Base-by-base conservation (phyloP, 2,329 filamentous ascomycete genomes). In the Penicillium olsonii region DNA sequence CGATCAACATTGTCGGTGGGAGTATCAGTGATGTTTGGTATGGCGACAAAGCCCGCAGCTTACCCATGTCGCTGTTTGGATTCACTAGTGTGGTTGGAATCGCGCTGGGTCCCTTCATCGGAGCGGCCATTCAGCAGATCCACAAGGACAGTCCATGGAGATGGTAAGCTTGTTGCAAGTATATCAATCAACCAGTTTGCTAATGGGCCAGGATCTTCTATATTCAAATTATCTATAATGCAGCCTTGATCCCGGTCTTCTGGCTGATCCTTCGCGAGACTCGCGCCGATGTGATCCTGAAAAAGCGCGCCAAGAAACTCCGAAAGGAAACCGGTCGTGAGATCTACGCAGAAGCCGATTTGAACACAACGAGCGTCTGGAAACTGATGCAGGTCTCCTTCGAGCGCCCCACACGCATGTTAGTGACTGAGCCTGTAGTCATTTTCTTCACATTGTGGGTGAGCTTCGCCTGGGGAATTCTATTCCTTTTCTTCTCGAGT, bases 391-490 rank as follows among this genome's bases (percentile, higher is more conserved):
- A 70, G 37, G 53, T 73, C 5, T 74, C 72, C 0, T 68, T 76
- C 31, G 67, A 70, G 57, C 68, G 70, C 1, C 71, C 72, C 0
- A 70, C 61, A 0, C 55, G 60, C 11, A 68, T 77, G 69, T 64
- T 73, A 1, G 40, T 72, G 17, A 74, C 72, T 3, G 71, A 75
- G 24, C 73, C 72, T 0, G 69, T 77, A 1, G 68, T 75, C 5
- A 69, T 56, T 2, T 74, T 69, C 44, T 73, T 77, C 59, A 75
- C 72, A 0, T 57, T 75, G 0, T 76, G 72, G 73, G 70, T 74
- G 37, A 67, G 63, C 24, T 76, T 76, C 48, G 71, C 73, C 0
- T 75, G 71, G 71, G 72, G 72, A 1, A 74, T 75, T 19, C 56
- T 75, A 0, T 76, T 70, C 52, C 61, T 75, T 0, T 75, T 74